These are phyloP conservation scores for Fusarium agapanthi DNA, from an alignment of 2,329 filamentous ascomycete species.

Conservation along the genomic window DNA sequence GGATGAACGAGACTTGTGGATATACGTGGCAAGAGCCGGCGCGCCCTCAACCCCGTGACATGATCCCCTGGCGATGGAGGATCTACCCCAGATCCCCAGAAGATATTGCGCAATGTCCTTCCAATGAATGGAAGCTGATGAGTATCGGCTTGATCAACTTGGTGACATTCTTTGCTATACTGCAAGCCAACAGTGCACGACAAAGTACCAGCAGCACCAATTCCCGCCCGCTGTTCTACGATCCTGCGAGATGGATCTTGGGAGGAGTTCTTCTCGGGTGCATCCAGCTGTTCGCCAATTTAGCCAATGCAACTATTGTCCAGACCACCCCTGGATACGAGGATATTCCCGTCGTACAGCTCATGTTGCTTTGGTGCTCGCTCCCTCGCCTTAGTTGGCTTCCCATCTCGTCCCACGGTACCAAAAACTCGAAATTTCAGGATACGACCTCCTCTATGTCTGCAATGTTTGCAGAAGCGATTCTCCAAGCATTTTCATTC, in stretches of 20 bases:
- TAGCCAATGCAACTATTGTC: not conserved
- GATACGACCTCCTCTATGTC: not conserved
- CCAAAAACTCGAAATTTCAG: not conserved
- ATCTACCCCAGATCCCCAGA: not conserved
- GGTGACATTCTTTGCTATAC: not conserved
- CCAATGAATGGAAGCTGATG: not conserved
- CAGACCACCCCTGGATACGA: constrained; percentile 1
- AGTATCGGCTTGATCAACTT: constrained; percentile 8
- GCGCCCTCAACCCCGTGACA: not conserved
- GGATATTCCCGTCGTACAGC: not conserved
- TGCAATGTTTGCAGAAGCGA: not conserved
- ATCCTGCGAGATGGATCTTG: not conserved
- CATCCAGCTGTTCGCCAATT: not conserved
- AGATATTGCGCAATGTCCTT: not conserved
- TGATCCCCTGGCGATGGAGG: constrained; percentile 31
- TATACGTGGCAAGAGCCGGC: not conserved
- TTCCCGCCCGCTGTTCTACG: too few relatives aligned
- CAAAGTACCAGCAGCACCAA: accelerated
- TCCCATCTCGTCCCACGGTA: not conserved
- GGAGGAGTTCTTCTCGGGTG: not conserved
- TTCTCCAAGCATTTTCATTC: not conserved
- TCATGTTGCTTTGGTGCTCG: constrained; percentile 12
- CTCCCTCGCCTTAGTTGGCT: constrained; percentile 17
- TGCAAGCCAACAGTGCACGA: not conserved
- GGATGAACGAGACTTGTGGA: constrained; percentile 25